phyloP scores from a whole-genome alignment of 2,329 filamentous ascomycete species.

The Ambrosiella xylebori region DNA sequence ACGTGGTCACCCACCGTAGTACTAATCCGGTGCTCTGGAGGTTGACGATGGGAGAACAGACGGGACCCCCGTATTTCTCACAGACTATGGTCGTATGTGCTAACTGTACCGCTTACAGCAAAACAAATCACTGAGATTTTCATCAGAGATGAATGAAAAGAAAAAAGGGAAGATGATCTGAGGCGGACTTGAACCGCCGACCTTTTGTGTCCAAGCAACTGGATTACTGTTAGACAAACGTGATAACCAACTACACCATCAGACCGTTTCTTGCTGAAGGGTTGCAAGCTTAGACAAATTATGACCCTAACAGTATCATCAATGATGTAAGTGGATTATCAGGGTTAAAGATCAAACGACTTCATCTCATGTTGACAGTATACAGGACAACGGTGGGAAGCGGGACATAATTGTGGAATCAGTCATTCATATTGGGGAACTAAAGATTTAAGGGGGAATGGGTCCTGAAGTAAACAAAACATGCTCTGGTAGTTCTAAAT shows the following conservation, averaged over 20 bases:
- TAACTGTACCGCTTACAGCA: too few species aligned
- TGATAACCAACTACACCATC: conserved; percentile 4
- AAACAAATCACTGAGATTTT: too few species aligned
- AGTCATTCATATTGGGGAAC: neutral
- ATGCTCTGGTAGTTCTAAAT: too few species aligned
- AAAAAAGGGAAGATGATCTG: neutral
- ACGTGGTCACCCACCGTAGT: too few species aligned
- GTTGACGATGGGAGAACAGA: too few species aligned
- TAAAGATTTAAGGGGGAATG: neutral
- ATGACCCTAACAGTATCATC: neutral
- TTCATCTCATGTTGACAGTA: neutral
- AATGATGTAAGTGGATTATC: neutral
- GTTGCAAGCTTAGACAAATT: neutral
- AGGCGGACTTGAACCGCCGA: conserved; percentile 3
- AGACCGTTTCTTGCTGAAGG: neutral
- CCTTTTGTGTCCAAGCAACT: conserved; percentile 1
- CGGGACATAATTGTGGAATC: neutral
- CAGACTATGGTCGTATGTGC: too few species aligned
- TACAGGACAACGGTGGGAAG: neutral
- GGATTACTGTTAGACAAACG: conserved; percentile 1
- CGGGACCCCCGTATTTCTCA: too few species aligned
- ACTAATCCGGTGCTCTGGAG: too few species aligned
- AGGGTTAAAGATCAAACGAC: neutral
- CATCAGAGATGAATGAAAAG: too few species aligned
- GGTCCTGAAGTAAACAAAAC: too few species aligned